phyloP scores from a whole-genome alignment of 2,329 filamentous ascomycete species.

The Clonostachys rhizophaga region DNA sequence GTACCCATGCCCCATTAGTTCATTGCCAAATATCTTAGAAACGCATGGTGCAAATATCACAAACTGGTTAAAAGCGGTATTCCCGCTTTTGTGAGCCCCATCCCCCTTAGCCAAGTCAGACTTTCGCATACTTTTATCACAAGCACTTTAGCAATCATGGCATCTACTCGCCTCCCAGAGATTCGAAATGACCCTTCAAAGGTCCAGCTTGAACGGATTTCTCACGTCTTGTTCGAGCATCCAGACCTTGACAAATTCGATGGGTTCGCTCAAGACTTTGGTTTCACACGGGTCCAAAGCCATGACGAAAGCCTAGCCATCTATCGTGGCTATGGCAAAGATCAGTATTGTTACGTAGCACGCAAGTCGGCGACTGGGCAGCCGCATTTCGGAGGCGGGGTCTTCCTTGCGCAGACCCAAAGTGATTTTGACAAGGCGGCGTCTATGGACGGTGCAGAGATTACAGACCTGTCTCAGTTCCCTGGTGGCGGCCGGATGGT shows the following conservation, averaged over 20 bases:
- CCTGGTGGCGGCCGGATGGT: conserved; percentile 30
- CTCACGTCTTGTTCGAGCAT: conserved; percentile 13
- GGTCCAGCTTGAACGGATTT: conserved; percentile 7
- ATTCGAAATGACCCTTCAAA: conserved; percentile 11
- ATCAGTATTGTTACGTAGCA: conserved; percentile 44
- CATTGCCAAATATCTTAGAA: too few relatives aligned
- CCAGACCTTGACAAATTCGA: conserved; percentile 14
- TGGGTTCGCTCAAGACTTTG: conserved; percentile 18
- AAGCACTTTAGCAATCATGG: too few relatives aligned
- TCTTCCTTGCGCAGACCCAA: conserved; percentile 21
- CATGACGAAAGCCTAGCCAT: conserved; percentile 26
- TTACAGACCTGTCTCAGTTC: background rate
- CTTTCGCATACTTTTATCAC: too few relatives aligned
- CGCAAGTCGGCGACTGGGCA: conserved; percentile 11
- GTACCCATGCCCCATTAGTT: too few relatives aligned
- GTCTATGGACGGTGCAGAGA: conserved; percentile 2
- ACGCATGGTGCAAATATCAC: too few relatives aligned
- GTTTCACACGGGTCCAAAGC: conserved; percentile 12
- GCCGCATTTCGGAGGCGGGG: conserved; percentile 12
- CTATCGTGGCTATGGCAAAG: conserved; percentile 43
- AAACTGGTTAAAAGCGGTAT: too few relatives aligned
- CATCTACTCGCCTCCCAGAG: background rate
- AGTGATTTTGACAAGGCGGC: conserved; percentile 6
- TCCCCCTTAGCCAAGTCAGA: too few relatives aligned
- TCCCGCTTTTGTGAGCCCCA: too few relatives aligned